Evolutionary conservation across 129 eudicot genomes (phyloP).

Genomic region (Lactuca saligna): DNA sequence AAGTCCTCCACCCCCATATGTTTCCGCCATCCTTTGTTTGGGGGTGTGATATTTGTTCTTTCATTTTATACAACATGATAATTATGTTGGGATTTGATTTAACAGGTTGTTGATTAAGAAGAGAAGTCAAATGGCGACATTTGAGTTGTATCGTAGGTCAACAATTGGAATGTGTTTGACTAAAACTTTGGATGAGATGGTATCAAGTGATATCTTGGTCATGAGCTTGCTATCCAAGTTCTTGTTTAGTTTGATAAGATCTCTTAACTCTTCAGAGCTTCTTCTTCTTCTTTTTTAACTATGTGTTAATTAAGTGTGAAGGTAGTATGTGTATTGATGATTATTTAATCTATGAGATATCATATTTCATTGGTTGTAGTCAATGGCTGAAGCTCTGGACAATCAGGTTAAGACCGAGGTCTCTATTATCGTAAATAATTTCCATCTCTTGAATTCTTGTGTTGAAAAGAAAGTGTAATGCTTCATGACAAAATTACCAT

Average conservation of each 20-base stretch:
- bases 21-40: no score
- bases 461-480: no score
- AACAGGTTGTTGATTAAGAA: conserved; percentile 21
- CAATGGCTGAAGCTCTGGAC: conserved; percentile 66
- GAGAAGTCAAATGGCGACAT: conserved; percentile 64
- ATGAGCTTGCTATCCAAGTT: conserved; percentile 93
- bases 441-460: neutral
- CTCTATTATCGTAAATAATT: conserved; percentile 45
- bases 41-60: no score
- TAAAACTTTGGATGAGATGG: conserved; percentile 95
- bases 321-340: neutral
- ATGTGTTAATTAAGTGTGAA: neutral
- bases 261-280: neutral
- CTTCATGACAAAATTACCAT: neutral
- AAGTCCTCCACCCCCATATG: no score
- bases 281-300: neutral
- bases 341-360: conserved; percentile 5
- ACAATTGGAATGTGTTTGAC: conserved; percentile 98
- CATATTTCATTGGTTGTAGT: conserved; percentile 43
- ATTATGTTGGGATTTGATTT: neutral
- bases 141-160: conserved; percentile 89
- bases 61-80: neutral
- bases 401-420: conserved; percentile 57
- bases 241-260: conserved; percentile 98
- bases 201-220: conserved; percentile 55